These are phyloP conservation scores for Rhododendron kiyosumense DNA, from an alignment of 148 eudicot species.

Conservation along the genomic window DNA sequence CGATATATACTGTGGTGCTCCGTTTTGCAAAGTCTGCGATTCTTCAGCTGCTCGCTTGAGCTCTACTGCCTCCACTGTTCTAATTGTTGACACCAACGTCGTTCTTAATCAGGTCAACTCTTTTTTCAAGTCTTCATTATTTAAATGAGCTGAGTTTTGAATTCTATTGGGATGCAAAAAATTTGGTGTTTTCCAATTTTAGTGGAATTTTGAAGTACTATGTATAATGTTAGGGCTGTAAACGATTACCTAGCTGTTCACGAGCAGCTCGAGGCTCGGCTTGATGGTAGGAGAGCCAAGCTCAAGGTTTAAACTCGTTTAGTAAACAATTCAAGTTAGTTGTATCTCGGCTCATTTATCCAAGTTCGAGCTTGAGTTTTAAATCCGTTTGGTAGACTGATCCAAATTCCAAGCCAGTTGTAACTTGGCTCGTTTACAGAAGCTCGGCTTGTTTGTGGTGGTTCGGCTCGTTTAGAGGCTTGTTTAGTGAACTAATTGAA, in stretches of 20 bases:
- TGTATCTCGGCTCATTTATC: background rate
- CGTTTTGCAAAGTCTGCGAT: constrained; percentile 63
- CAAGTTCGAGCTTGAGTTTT: too few relatives aligned
- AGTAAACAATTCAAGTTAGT: background rate
- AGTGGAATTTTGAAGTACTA: background rate
- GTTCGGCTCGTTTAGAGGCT: background rate
- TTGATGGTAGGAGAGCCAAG: background rate
- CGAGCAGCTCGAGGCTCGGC: background rate
- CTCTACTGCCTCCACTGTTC: constrained; percentile 41
- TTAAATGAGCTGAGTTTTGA: background rate
- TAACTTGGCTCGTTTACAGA: background rate
- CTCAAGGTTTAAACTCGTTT: background rate
- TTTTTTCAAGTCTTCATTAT: background rate
- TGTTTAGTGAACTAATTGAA: background rate
- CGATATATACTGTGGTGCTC: constrained; percentile 86
- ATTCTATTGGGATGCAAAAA: background rate
- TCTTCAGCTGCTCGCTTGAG: constrained; percentile 53
- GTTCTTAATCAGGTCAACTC: constrained; percentile 76
- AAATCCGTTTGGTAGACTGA: too few relatives aligned
- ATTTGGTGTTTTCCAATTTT: background rate
- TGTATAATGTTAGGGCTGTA: background rate
- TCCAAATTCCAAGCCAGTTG: too few relatives aligned
- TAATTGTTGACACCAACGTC: constrained; percentile 81
- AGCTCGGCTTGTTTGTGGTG: background rate
- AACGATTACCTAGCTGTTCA: background rate